Conservation (phyloP, 1,139 yeast species). For the Protomyces inouyei region DNA sequence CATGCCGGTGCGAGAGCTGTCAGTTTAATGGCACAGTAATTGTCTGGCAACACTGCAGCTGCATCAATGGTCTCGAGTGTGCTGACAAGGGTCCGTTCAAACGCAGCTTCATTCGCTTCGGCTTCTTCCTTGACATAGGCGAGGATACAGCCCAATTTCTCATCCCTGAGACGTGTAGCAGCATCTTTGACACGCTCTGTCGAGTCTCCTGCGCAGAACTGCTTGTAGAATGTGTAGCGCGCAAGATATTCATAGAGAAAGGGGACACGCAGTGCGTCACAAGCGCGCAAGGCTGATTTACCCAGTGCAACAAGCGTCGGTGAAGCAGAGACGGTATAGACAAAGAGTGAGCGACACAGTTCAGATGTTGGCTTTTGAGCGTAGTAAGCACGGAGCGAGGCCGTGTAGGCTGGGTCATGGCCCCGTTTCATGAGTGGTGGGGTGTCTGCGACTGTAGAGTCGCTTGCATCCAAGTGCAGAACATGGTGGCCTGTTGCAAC, state of each 20-base stretch:
- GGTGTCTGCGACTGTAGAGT: not conserved
- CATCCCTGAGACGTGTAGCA: constrained; percentile 58
- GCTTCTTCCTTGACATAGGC: constrained; percentile 91
- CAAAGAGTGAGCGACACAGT: constrained; percentile 8
- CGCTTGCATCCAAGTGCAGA: not conserved
- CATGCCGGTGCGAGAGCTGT: constrained; percentile 77
- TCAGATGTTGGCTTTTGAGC: not conserved
- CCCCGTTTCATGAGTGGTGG: not conserved
- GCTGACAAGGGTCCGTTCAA: constrained; percentile 56
- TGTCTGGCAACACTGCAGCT: constrained; percentile 44
- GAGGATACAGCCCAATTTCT: constrained; percentile 91
- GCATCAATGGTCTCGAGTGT: constrained; percentile 54
- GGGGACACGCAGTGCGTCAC: constrained; percentile 20
- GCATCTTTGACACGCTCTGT: constrained; percentile 63
- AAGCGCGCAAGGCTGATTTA: constrained; percentile 3
- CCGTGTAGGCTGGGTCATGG: not conserved
- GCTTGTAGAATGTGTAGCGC: constrained; percentile 44
- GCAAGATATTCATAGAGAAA: constrained; percentile 9
- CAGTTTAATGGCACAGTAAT: constrained; percentile 83
- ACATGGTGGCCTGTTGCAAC: not conserved
- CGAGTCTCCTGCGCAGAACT: constrained; percentile 76
- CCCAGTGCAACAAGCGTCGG: constrained; percentile 20
- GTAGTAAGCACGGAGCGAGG: not conserved
- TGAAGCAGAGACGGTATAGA: constrained; percentile 22
- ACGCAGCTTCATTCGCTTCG: constrained; percentile 40